Evolutionary conservation across 768 basidiomycete genomes (phyloP), one percentile per base, ranked within the genome.

Genomic region (Lentinula raphanica): DNA sequence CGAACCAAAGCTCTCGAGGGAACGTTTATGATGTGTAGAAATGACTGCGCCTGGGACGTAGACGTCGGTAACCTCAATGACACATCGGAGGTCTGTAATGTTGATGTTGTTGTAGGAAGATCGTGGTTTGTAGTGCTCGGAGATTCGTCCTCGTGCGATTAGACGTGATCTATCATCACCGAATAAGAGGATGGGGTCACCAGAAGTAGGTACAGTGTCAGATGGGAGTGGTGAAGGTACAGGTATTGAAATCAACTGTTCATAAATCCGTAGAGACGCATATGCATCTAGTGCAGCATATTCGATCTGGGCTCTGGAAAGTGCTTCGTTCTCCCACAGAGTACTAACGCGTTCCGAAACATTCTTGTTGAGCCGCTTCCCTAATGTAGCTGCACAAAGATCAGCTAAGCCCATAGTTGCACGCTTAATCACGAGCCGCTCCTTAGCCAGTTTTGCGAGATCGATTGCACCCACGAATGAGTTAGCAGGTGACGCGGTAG

Each of bases 361-460:
- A 63, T 72, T 59, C 51, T 68, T 64, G 39, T 21, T 31, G 28
- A 74, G 58, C 59, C 59, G 28, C 45, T 57, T 58, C 0, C 59
- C 42, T 3, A 75, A 65, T 27, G 73, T 62, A 1, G 27, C 21
- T 27, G 68, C 72, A 42, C 59, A 66, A 1, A 74, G 62, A 50
- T 75, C 72, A 1, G 67, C 61, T 21, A 74, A 66, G n/a, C 71
- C 54, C 28, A 60, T 55, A 40, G 58, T 59, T 5, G 66, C 66
- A 58, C 57, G 60, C 1, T 54, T 36, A 1, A 64, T 49, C 8
- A 67, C 21, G 5, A 60, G 51, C 3, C 64, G 59, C 3, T 69
- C 65, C 50, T 74, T 73, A 2, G 71, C 69, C 46, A 65, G 53
- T 2, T 53, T 50, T 4, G 64, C 71, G 54, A 74, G 64, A 39